A percentile compares a stretch with the other conserved stretches of the same genome.
phyloP scores from a whole-genome alignment of 495 filamentous ascomycete genomes.

The Stereocaulon alpinum region DNA sequence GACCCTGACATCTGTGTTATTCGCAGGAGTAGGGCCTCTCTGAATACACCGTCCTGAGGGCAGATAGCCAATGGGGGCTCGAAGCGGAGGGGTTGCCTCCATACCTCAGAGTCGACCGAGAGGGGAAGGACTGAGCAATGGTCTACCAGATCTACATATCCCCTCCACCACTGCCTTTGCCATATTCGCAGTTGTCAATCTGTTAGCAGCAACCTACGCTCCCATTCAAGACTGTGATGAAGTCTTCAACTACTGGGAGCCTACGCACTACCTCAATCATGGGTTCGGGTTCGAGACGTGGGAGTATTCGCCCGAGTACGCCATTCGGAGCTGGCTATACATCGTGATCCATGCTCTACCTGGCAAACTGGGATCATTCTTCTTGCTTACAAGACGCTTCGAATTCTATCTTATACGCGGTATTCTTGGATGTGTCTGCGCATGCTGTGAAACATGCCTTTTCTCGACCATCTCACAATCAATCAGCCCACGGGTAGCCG shows the following conservation, averaged over 20 bases:
- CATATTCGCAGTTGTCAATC: conserved; percentile 61
- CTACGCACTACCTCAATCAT: conserved; percentile 86
- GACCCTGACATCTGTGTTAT: not conserved
- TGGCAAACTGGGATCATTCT: conserved; percentile 51
- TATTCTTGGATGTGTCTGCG: conserved; percentile 62
- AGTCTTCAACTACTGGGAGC: conserved; percentile 99
- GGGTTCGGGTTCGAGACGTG: conserved; percentile 94
- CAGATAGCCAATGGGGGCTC: not conserved
- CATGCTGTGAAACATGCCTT: conserved; percentile 69
- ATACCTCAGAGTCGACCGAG: not conserved
- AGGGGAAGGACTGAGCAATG: too few species aligned
- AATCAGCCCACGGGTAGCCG: conserved; percentile 67
- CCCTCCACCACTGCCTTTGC: conserved; percentile 46
- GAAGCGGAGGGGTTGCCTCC: not conserved
- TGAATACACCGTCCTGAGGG: not conserved
- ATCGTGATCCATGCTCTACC: conserved; percentile 70
- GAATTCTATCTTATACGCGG: conserved; percentile 85
- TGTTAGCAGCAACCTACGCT: conserved; percentile 67
- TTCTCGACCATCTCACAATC: conserved; percentile 63
- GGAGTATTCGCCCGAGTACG: conserved; percentile 96
- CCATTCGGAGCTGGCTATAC: conserved; percentile 95
- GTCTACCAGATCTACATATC: conserved; percentile 25
- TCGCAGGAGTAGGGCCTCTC: too few species aligned
- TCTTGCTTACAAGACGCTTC: conserved; percentile 48
- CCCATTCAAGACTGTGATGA: conserved; percentile 99